phyloP scores from a whole-genome alignment of 805 yeast genomes.

The Candida ascalaphidarum region DNA sequence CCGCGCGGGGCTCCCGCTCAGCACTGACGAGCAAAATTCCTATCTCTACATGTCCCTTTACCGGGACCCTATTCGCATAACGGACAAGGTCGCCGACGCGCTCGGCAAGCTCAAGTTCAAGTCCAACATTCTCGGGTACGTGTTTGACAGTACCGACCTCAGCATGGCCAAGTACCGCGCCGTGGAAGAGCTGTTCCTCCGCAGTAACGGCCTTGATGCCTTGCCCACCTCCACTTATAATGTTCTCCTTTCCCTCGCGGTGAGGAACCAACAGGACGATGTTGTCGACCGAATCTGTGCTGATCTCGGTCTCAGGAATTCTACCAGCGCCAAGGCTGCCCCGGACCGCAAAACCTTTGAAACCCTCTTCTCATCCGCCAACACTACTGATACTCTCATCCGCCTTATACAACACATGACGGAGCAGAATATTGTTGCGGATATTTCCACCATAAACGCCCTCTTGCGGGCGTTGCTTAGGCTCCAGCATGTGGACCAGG shows the following conservation, averaged over 20 bases:
- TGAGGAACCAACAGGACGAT: conserved; percentile 14
- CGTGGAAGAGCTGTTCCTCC: not conserved
- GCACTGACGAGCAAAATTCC: conserved; percentile 19
- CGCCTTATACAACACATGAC: conserved; percentile 1
- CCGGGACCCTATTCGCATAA: conserved; percentile 18
- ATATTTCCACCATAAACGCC: conserved; percentile 11
- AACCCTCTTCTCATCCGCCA: not conserved
- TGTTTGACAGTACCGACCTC: not conserved
- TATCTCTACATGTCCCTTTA: conserved; percentile 22
- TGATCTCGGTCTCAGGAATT: not conserved
- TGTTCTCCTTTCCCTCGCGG: conserved; percentile 17
- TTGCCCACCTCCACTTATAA: conserved; percentile 13
- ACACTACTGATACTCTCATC: not conserved
- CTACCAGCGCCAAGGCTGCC: not conserved
- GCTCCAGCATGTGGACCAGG: conserved; percentile 4
- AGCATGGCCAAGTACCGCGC: conserved; percentile 1
- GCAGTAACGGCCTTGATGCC: conserved; percentile 5
- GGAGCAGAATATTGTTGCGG: conserved; percentile 4
- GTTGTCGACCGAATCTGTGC: not conserved
- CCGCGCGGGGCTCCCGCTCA: conserved; percentile 15
- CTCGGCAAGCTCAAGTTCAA: not conserved
- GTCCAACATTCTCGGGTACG: not conserved
- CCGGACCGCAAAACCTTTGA: not conserved
- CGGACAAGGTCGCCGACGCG: conserved; percentile 6
- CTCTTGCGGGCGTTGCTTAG: conserved; percentile 9